A percentile compares a stretch with the other conserved stretches of the same genome.
These are phyloP conservation scores for Akanthomyces muscarius DNA, from an alignment of 2,329 filamentous ascomycete genomes.

Conservation along the genomic window DNA sequence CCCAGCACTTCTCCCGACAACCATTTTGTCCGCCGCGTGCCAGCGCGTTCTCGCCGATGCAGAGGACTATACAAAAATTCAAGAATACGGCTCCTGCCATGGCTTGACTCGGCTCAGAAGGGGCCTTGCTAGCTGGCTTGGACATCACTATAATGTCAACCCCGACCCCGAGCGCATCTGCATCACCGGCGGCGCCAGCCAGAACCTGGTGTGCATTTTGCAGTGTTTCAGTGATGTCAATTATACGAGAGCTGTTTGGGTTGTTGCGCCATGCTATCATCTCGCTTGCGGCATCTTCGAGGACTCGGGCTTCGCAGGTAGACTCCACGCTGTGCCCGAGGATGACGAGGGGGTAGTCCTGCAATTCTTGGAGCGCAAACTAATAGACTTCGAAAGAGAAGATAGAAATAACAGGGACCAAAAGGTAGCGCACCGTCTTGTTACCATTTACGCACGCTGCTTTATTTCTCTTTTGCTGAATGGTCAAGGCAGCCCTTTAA, in stretches of 20 bases:
- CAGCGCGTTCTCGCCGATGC: slow-evolving; percentile 58
- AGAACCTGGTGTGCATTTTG: slow-evolving; percentile 73
- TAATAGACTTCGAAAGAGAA: background rate
- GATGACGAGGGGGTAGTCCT: slow-evolving; percentile 75
- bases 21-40: slow-evolving; percentile 58
- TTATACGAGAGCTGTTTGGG: slow-evolving; percentile 73
- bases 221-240: slow-evolving; percentile 76
- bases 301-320: slow-evolving; percentile 68
- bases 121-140: slow-evolving; percentile 67
- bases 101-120: slow-evolving; percentile 67
- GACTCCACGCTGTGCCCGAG: slow-evolving; percentile 68
- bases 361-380: slow-evolving; percentile 34
- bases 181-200: slow-evolving; percentile 80
- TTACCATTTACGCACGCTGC: background rate
- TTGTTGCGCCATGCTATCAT: slow-evolving; percentile 79
- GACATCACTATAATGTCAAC: slow-evolving; percentile 50
- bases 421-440: background rate
- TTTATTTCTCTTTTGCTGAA: background rate
- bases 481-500: slow-evolving; percentile 47
- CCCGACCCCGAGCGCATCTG: slow-evolving; percentile 59
- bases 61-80: slow-evolving; percentile 53
- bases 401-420: background rate
- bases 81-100: slow-evolving; percentile 75
- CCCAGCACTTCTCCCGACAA: slow-evolving; percentile 58
- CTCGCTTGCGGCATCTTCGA: slow-evolving; percentile 77